These are phyloP conservation scores for Lithospermum erythrorhizon DNA, from an alignment of 257 asterid genomes.

Conservation along the genomic window DNA sequence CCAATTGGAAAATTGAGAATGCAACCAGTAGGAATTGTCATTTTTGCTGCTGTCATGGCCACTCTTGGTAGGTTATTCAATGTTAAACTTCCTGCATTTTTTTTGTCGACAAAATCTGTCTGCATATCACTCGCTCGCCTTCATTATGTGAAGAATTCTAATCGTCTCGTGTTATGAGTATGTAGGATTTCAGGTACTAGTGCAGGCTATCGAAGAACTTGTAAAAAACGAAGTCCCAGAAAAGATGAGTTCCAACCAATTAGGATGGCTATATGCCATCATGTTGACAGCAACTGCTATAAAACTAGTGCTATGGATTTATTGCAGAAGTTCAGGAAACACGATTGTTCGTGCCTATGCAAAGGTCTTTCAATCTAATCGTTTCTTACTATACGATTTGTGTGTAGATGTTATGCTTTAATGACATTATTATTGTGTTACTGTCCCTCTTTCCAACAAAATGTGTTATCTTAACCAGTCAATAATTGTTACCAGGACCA, in stretches of 20 bases:
- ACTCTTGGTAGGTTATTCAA: slow-evolving; percentile 38
- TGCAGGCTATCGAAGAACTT: slow-evolving; percentile 18
- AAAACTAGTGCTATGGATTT: slow-evolving; percentile 33
- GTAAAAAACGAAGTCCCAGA: slow-evolving; percentile 15
- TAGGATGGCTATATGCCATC: slow-evolving; percentile 27
- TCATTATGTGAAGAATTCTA: neutral
- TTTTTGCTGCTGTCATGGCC: slow-evolving; percentile 66
- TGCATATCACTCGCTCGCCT: neutral
- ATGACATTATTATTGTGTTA: too few relatives aligned
- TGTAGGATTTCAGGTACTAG: slow-evolving; percentile 10
- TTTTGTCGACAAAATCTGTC: neutral
- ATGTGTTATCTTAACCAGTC: neutral
- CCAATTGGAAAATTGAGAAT: slow-evolving; percentile 63
- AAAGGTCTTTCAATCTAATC: neutral
- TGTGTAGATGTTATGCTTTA: neutral
- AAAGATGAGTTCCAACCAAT: slow-evolving; percentile 14
- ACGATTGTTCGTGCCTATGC: slow-evolving; percentile 11
- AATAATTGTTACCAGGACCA: slow-evolving; percentile 7
- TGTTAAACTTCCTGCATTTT: neutral
- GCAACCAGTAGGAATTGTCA: slow-evolving; percentile 67
- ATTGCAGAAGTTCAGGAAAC: slow-evolving; percentile 35
- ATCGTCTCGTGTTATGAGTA: neutral
- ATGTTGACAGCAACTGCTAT: slow-evolving; percentile 33
- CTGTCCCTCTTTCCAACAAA: neutral
- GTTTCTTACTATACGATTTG: neutral